These are phyloP conservation scores for Apiospora aurea DNA, from an alignment of 2,329 filamentous ascomycete genomes.

Conservation along the genomic window DNA sequence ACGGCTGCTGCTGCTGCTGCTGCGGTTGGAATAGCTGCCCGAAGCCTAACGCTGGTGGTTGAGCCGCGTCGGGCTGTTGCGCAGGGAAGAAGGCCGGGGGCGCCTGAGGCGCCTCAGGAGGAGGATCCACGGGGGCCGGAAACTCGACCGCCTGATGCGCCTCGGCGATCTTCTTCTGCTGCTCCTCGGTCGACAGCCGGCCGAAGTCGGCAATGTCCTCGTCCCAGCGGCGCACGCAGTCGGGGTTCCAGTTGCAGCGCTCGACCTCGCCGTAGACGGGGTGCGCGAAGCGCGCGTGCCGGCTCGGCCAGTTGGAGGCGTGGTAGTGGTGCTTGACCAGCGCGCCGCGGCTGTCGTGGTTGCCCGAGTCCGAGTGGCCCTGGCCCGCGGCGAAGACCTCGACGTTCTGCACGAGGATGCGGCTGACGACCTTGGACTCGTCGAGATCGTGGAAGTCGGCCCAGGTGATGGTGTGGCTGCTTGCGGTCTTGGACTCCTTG, in stretches of 20 bases:
- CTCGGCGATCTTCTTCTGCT: slow-evolving; percentile 60
- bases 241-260: slow-evolving; percentile 71
- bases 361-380: slow-evolving; percentile 76
- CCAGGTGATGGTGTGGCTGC: slow-evolving; percentile 62
- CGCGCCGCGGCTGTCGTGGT: slow-evolving; percentile 70
- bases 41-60: background rate
- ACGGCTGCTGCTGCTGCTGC: background rate
- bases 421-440: slow-evolving; percentile 70
- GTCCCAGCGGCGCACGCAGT: slow-evolving; percentile 72
- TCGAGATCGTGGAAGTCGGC: slow-evolving; percentile 69
- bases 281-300: slow-evolving; percentile 71
- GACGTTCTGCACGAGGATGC: slow-evolving; percentile 72
- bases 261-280: slow-evolving; percentile 75
- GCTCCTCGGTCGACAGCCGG: slow-evolving; percentile 59
- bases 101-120: background rate
- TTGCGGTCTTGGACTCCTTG: slow-evolving; percentile 39
- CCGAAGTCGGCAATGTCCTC: slow-evolving; percentile 68
- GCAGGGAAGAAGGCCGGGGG: slow-evolving; percentile 17
- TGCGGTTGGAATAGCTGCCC: background rate
- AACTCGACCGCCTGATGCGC: slow-evolving; percentile 25
- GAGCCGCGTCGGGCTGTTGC: background rate
- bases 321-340: slow-evolving; percentile 79
- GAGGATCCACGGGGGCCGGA: too few species aligned
- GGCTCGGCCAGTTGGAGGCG: slow-evolving; percentile 74
- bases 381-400: slow-evolving; percentile 77